These are phyloP conservation scores for Arthrobotrys musiformis DNA, from an alignment of 2,329 filamentous ascomycete genomes.

Conservation along the genomic window DNA sequence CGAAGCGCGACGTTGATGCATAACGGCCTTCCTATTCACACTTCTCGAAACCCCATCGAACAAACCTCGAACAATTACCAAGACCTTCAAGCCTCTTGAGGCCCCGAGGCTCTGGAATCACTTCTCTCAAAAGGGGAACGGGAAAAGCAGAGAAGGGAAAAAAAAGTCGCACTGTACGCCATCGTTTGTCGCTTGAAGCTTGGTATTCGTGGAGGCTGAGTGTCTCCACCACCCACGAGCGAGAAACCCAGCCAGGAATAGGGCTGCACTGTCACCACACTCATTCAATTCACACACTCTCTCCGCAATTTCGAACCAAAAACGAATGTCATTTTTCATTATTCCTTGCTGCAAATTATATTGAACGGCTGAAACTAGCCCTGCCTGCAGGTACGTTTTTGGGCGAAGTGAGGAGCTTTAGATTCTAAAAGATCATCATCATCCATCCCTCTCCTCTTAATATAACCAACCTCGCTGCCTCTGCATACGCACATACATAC, in stretches of 20 bases:
- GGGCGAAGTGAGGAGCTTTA: slow-evolving; percentile 41
- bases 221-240: slow-evolving; percentile 20
- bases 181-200: slow-evolving; percentile 54
- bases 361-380: slow-evolving; percentile 49
- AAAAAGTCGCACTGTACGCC: slow-evolving; percentile 32
- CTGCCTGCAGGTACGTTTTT: slow-evolving; percentile 51
- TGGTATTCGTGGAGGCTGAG: slow-evolving; percentile 54
- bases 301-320: slow-evolving; percentile 54
- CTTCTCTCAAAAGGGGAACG: slow-evolving; percentile 3
- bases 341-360: slow-evolving; percentile 36
- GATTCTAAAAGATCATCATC: slow-evolving; percentile 25
- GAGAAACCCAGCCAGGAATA: slow-evolving; percentile 47
- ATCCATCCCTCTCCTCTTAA: slow-evolving; percentile 40
- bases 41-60: slow-evolving; percentile 13
- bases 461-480: slow-evolving; percentile 16
- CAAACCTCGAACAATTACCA: not conserved
- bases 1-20: not conserved
- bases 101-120: slow-evolving; percentile 1
- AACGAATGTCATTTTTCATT: slow-evolving; percentile 37
- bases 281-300: slow-evolving; percentile 8
- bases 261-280: slow-evolving; percentile 46
- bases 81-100: slow-evolving; percentile 8
- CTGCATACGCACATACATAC: not conserved
- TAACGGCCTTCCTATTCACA: slow-evolving; percentile 21
- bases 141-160: not conserved